Evolutionary conservation across 257 asterid genomes (phyloP), one percentile per base, ranked within the genome.

Genomic region (Solanum corneliomulleri): DNA sequence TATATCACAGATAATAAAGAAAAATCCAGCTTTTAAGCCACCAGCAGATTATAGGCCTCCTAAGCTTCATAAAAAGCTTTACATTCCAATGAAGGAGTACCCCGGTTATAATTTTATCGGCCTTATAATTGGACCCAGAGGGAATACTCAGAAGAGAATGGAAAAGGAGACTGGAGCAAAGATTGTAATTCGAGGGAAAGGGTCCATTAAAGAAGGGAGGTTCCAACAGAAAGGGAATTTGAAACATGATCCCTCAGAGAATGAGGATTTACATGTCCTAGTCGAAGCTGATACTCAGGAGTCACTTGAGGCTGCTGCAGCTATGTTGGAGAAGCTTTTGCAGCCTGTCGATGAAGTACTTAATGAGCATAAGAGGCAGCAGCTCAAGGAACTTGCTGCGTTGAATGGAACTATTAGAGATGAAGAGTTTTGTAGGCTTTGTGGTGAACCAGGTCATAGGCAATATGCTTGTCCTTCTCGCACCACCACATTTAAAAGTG

Each of bases 21-120:
- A 95, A 71, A 97, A 97, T 76, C 99, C 99, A 1, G 97, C 98
- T 3, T 97, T 94, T 88, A 97, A 95, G 92, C 98, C 99, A 1
- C 99, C 99, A 0, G 98, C 98, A 0, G 99, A 97, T 94, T 97
- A 96, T 84, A 92, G 99, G 90, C 99, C 99, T 2, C 99, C 99
- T 0, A 96, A 96, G 91, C 96, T 94, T 88, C 95, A 96, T 0
- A 96, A 95, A 89, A 96, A 96, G 93, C 94, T 96, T 4, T 95
- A 95, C 87, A 96, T 96, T 70, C 99, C 99, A 0, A 93, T 95
- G 98, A 97, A 97, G 87, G 99, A 97, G 92, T 95, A 88, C 87
- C 99, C 99, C 0, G 98, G 99, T 64, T 97, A 95, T 86, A 97
- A 97, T 91, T 97, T 97, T 84, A 96, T 96, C 33, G 99, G 99